Percentiles rank a stretch among this genome's conserved stretches.
These are phyloP conservation scores for Cymbopogon citratus DNA, from an alignment of 176 grass and related monocot genomes.

Conservation along the genomic window DNA sequence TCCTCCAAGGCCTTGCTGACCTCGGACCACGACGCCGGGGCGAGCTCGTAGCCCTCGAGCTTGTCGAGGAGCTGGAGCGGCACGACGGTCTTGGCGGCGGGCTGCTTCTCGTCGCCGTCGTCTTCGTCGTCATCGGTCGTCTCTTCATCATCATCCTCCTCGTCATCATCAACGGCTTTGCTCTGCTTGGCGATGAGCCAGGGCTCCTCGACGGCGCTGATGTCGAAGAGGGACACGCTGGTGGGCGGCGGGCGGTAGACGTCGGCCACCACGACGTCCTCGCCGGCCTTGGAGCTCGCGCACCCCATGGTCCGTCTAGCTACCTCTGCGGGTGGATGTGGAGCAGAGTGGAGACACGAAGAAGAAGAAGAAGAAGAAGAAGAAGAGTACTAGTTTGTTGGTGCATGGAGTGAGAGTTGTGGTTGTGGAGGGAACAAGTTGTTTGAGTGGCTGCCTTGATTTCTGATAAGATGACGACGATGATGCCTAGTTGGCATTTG, in stretches of 20 bases:
- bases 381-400: neutral
- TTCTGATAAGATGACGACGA: conserved; percentile 23
- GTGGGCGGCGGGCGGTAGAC: conserved; percentile 70
- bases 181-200: conserved; percentile 66
- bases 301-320: conserved; percentile 50
- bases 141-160: neutral
- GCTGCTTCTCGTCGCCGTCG: neutral
- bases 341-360: neutral
- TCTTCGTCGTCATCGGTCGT: neutral
- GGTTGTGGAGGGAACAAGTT: neutral
- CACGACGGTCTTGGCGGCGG: conserved; percentile 23
- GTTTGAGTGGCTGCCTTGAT: conserved; percentile 19
- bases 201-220: conserved; percentile 78
- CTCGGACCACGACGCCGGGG: conserved; percentile 79
- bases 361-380: neutral
- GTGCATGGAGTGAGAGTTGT: too few species aligned
- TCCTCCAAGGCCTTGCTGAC: conserved; percentile 92
- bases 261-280: conserved; percentile 20
- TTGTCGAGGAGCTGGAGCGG: conserved; percentile 77
- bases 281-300: conserved; percentile 47
- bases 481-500: neutral
- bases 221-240: conserved; percentile 81
- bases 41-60: conserved; percentile 66
- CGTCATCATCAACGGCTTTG: neutral
- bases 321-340: conserved; percentile 2